Evolutionary conservation across 305 asterid genomes (phyloP).

Genomic region (Striga hermonthica): DNA sequence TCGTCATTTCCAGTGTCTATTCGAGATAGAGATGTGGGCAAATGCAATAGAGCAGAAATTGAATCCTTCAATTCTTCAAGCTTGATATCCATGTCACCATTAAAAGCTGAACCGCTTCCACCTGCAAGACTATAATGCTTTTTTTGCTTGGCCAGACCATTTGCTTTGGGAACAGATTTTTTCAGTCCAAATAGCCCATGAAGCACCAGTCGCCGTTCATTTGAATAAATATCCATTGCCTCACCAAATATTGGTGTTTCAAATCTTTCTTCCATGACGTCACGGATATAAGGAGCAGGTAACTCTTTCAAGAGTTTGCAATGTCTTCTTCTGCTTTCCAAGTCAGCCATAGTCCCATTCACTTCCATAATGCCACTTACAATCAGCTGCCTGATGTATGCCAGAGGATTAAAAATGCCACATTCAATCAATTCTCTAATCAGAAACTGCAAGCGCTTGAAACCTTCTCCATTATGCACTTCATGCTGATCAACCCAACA

Average conservation of each 20-base stretch:
- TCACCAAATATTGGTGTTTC: constrained; percentile 46
- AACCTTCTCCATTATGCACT: constrained; percentile 66
- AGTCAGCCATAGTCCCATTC: constrained; percentile 48
- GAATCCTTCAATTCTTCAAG: constrained; percentile 62
- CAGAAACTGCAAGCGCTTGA: constrained; percentile 64
- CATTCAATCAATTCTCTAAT: constrained; percentile 53
- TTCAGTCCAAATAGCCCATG: constrained; percentile 42
- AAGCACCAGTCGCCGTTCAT: constrained; percentile 68
- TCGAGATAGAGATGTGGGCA: constrained; percentile 43
- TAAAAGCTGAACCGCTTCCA: constrained; percentile 42
- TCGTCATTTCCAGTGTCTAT: constrained; percentile 45
- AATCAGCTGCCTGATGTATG: constrained; percentile 76
- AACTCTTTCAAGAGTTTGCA: constrained; percentile 71
- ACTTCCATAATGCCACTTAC: constrained; percentile 70
- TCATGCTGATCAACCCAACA: constrained; percentile 94
- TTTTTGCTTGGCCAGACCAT: constrained; percentile 38
- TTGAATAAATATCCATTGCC: constrained; percentile 51
- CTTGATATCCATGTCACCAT: constrained; percentile 39
- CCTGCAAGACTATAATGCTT: constrained; percentile 35
- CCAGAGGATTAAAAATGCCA: constrained; percentile 67
- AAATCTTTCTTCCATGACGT: constrained; percentile 50
- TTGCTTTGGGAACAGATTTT: constrained; percentile 33
- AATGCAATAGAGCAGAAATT: constrained; percentile 51
- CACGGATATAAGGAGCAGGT: constrained; percentile 51
- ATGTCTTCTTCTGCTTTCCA: constrained; percentile 60